Percentiles rank a stretch among this genome's conserved stretches.
Conservation (phyloP, 345 rosid species). For the Lumnitzera littorea region DNA sequence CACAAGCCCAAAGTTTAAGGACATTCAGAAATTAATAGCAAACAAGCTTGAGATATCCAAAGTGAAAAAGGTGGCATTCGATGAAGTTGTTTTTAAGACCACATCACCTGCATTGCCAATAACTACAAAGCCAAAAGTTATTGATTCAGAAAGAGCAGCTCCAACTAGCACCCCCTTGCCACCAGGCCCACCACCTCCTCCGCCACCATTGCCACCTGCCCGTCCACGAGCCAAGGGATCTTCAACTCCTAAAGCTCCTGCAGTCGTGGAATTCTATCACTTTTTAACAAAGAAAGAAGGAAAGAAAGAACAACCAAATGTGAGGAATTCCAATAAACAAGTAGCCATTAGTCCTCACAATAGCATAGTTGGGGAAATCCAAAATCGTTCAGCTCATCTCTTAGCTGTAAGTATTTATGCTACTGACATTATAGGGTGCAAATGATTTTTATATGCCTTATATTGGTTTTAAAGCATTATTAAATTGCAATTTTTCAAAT, state of each 20-base stretch:
- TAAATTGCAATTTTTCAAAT: conserved; percentile 1
- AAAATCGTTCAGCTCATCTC: conserved; percentile 78
- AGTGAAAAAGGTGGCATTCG: conserved; percentile 31
- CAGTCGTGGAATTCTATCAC: conserved; percentile 38
- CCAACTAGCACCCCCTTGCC: conserved; percentile 23
- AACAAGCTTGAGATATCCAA: conserved; percentile 51
- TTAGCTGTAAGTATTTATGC: conserved; percentile 53
- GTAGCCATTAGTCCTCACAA: conserved; percentile 42
- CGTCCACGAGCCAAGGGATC: conserved; percentile 41
- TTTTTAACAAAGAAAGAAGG: conserved; percentile 45
- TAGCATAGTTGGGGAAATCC: conserved; percentile 87
- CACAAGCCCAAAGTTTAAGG: conserved; percentile 51
- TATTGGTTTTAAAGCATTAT: not conserved
- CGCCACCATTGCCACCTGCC: conserved; percentile 59
- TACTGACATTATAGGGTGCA: not conserved
- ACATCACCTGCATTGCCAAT: conserved; percentile 15
- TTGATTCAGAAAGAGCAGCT: conserved; percentile 15
- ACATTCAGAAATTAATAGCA: conserved; percentile 66
- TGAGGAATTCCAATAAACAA: conserved; percentile 28
- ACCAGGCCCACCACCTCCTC: conserved; percentile 46
- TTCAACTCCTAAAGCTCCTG: conserved; percentile 39
- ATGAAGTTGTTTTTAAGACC: conserved; percentile 19
- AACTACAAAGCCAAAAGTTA: conserved; percentile 16
- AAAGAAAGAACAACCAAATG: conserved; percentile 22
- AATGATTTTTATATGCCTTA: too few relatives aligned